These are phyloP conservation scores for Kwoniella sp. DNA, from an alignment of 768 basidiomycete genomes.

Conservation along the genomic window DNA sequence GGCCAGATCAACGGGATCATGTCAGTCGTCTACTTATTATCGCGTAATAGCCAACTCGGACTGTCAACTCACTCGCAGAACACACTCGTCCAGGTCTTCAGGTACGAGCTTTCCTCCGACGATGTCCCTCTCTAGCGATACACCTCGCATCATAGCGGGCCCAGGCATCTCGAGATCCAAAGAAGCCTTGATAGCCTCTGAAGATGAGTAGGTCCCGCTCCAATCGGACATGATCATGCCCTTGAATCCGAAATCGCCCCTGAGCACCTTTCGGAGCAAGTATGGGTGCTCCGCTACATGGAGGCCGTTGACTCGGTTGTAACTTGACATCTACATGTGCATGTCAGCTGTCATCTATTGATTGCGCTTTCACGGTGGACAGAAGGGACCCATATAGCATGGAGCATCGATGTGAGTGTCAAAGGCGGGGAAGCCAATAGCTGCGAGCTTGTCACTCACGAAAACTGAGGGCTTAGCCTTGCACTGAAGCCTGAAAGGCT, in stretches of 20 bases:
- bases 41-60: neutral
- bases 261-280: constrained; percentile 66
- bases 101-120: constrained; percentile 66
- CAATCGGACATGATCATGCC: constrained; percentile 83
- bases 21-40: neutral
- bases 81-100: constrained; percentile 70
- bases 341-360: neutral
- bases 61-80: constrained; percentile 60
- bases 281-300: constrained; percentile 69
- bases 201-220: constrained; percentile 72
- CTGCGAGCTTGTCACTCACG: constrained; percentile 60
- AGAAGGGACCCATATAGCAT: too few relatives aligned
- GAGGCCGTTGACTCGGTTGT: constrained; percentile 65
- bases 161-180: constrained; percentile 68
- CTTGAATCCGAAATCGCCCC: constrained; percentile 73
- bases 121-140: constrained; percentile 56
- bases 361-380: too few relatives aligned
- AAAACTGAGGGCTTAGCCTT: constrained; percentile 66
- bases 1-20: neutral
- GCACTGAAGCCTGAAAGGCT: constrained; percentile 64
- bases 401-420: too few relatives aligned
- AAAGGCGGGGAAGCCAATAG: too few relatives aligned
- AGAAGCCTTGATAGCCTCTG: constrained; percentile 69
- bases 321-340: constrained; percentile 58
- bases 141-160: constrained; percentile 36